Conservation (phyloP, 1,284 basidiomycete genomes). For the Apiotrichum porosum region DNA sequence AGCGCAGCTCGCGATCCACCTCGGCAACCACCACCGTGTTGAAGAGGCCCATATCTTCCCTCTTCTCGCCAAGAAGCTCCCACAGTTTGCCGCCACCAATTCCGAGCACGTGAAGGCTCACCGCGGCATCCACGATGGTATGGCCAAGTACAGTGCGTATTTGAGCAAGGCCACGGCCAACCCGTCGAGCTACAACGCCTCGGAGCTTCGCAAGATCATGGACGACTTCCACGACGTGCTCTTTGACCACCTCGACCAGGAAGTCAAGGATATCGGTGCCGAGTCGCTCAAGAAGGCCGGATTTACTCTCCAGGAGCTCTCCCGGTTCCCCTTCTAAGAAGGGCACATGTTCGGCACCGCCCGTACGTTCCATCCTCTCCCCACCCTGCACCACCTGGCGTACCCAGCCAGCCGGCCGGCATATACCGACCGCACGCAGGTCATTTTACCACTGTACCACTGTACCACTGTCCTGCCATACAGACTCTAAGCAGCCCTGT, state of each 20-base stretch:
- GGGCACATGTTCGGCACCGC: no score
- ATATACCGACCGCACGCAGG: no score
- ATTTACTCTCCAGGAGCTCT: conserved; percentile 60
- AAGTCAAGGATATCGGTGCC: conserved; percentile 59
- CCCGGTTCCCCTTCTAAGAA: conserved; percentile 51
- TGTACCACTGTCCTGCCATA: no score
- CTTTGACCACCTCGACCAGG: conserved; percentile 62
- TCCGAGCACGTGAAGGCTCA: conserved; percentile 60
- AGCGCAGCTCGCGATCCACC: conserved; percentile 52
- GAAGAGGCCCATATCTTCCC: conserved; percentile 59
- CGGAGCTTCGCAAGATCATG: conserved; percentile 57
- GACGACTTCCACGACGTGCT: conserved; percentile 62
- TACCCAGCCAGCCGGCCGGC: no score
- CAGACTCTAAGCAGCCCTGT: no score
- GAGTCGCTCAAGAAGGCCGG: conserved; percentile 60
- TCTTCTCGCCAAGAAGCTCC: conserved; percentile 59
- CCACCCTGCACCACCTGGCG: no score
- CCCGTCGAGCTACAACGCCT: conserved; percentile 56
- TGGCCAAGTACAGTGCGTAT: conserved; percentile 55
- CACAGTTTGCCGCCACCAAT: conserved; percentile 53
- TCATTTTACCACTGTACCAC: no score
- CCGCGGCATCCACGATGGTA: conserved; percentile 63
- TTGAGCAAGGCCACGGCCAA: conserved; percentile 54
- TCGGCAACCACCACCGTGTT: conserved; percentile 64
- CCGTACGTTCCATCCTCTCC: no score